Evolutionary conservation across 352 stramenopile genomes (phyloP).

Genomic region (Pythium biforme): DNA sequence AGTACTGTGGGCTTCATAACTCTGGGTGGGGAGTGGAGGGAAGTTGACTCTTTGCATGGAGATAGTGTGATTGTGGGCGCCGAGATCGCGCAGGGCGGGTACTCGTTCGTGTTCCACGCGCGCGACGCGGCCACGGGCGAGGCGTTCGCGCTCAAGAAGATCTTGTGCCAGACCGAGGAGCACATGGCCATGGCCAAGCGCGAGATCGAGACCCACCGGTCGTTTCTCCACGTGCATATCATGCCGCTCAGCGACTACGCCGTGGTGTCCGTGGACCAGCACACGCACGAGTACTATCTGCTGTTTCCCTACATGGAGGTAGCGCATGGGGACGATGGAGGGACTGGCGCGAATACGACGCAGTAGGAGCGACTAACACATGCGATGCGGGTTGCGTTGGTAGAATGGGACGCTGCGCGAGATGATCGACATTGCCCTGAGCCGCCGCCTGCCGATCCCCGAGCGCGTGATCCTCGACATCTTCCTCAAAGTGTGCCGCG

Average conservation of each 20-base stretch:
- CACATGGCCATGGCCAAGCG: slow-evolving; percentile 75
- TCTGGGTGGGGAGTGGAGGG: too few relatives aligned
- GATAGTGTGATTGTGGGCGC: slow-evolving; percentile 49
- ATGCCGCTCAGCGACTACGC: slow-evolving; percentile 84
- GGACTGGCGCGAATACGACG: too few relatives aligned
- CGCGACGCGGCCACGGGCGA: slow-evolving; percentile 72
- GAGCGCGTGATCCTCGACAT: slow-evolving; percentile 73
- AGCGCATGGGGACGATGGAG: neutral
- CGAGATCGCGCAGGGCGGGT: slow-evolving; percentile 85
- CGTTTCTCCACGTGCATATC: slow-evolving; percentile 76
- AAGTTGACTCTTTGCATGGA: too few relatives aligned
- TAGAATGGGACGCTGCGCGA: slow-evolving; percentile 83
- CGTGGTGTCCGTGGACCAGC: slow-evolving; percentile 44
- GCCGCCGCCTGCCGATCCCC: slow-evolving; percentile 46
- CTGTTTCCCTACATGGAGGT: slow-evolving; percentile 87
- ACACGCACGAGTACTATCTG: slow-evolving; percentile 75
- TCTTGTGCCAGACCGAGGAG: slow-evolving; percentile 82
- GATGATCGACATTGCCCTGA: slow-evolving; percentile 73
- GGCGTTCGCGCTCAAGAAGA: slow-evolving; percentile 88
- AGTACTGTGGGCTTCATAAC: neutral
- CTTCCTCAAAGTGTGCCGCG: slow-evolving; percentile 81
- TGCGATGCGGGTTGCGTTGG: neutral
- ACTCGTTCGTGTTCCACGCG: slow-evolving; percentile 84
- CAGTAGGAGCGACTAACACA: neutral
- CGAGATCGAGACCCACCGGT: slow-evolving; percentile 79